Conservation (phyloP, 495 filamentous ascomycete species). For the Letharia columbiana region DNA sequence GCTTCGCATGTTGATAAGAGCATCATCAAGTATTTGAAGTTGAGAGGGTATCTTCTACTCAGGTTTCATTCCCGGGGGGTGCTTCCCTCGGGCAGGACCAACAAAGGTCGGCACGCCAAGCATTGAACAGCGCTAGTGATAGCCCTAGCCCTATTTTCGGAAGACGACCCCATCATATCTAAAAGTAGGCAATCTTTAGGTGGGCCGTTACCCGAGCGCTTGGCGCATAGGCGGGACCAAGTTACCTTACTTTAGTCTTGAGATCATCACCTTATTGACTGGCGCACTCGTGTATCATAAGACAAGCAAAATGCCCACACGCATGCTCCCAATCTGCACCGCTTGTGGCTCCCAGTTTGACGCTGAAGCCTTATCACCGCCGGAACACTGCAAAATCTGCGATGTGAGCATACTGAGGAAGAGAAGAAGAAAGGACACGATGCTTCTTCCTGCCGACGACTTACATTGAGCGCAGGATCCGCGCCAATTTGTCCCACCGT, state of each 20-base stretch:
- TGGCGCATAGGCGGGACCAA: too few relatives aligned
- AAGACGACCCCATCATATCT: too few relatives aligned
- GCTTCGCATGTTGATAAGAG: not conserved
- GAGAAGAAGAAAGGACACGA: not conserved
- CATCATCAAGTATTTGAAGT: not conserved
- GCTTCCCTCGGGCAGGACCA: too few relatives aligned
- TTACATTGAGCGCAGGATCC: slow-evolving; percentile 36
- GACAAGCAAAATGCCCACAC: not conserved
- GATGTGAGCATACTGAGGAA: slow-evolving; percentile 42
- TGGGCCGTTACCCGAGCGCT: too few relatives aligned
- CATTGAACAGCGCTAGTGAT: too few relatives aligned
- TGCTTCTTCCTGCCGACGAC: not conserved
- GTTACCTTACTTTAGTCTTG: too few relatives aligned
- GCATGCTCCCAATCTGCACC: slow-evolving; percentile 18
- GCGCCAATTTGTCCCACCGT: slow-evolving; percentile 57
- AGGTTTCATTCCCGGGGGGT: too few relatives aligned
- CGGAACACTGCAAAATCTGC: slow-evolving; percentile 60
- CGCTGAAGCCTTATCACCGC: slow-evolving; percentile 22
- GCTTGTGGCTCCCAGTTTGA: slow-evolving; percentile 22
- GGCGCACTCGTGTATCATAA: not conserved
- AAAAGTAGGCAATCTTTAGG: too few relatives aligned
- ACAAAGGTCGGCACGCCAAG: too few relatives aligned
- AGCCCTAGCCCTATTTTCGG: too few relatives aligned
- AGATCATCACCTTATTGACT: too few relatives aligned
- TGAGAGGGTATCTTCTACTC: too few relatives aligned